A percentile compares a stretch with the other conserved stretches of the same genome.
Conservation (phyloP, 495 filamentous ascomycete genomes). For the Hapsidospora chrysogenum region DNA sequence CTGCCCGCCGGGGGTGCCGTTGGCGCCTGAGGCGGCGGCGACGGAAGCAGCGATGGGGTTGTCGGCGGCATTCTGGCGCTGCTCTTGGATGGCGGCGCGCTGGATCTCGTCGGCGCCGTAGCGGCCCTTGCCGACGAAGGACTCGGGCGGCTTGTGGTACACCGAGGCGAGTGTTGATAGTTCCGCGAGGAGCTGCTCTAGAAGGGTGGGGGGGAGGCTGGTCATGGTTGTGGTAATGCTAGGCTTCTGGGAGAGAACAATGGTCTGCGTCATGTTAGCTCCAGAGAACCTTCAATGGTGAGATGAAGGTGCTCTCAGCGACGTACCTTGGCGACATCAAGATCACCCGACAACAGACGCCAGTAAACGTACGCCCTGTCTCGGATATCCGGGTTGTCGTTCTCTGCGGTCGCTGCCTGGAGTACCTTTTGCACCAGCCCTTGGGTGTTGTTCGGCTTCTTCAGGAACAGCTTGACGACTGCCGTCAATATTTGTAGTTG, state of each 20-base stretch:
- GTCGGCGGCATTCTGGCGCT: conserved; percentile 77
- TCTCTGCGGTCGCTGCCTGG: conserved; percentile 80
- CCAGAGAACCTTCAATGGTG: background rate
- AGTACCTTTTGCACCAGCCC: conserved; percentile 84
- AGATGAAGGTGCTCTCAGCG: conserved; percentile 1
- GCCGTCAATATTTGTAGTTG: conserved; percentile 93
- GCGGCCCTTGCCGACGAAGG: conserved; percentile 87
- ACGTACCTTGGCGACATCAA: conserved; percentile 62
- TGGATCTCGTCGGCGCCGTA: conserved; percentile 92
- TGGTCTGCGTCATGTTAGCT: conserved; percentile 36
- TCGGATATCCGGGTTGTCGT: conserved; percentile 92
- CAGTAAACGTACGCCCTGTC: conserved; percentile 98
- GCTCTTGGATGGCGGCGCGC: conserved; percentile 89
- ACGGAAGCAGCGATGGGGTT: conserved; percentile 84
- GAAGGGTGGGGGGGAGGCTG: conserved; percentile 62
- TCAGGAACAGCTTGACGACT: conserved; percentile 92
- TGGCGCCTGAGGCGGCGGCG: conserved; percentile 44
- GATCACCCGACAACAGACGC: conserved; percentile 87
- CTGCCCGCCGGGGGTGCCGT: conserved; percentile 30
- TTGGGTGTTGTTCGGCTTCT: conserved; percentile 79
- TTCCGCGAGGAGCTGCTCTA: conserved; percentile 75
- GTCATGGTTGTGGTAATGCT: conserved; percentile 87
- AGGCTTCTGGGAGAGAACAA: conserved; percentile 87
- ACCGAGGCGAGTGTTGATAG: conserved; percentile 94
- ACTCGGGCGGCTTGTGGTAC: conserved; percentile 97